A percentile compares a stretch with the other conserved stretches of the same genome.
Evolutionary conservation across 257 asterid genomes (phyloP).

Genomic region (Fraxinus cuspidata): DNA sequence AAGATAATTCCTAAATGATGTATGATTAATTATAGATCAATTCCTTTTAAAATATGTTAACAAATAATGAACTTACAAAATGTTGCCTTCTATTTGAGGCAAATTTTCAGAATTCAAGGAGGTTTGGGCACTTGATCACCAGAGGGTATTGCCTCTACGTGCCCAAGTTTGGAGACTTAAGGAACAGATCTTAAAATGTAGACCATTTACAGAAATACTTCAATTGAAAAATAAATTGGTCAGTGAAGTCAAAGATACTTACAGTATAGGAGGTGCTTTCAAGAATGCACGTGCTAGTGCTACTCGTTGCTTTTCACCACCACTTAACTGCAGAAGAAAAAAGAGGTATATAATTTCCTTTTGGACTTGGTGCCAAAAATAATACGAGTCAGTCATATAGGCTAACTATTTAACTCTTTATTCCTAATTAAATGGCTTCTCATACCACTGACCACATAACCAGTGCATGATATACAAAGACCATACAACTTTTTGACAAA

Average conservation of each 20-base stretch:
- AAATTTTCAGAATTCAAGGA: neutral
- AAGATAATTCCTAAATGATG: slow-evolving; percentile 18
- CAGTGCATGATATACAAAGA: slow-evolving; percentile 12
- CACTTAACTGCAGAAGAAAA: slow-evolving; percentile 78
- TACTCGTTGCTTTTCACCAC: slow-evolving; percentile 98
- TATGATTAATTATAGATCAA: neutral
- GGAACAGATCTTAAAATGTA: too few relatives aligned
- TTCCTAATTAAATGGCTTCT: slow-evolving; percentile 3
- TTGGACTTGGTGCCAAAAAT: slow-evolving; percentile 3
- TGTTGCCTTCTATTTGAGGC: neutral
- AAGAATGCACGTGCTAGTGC: slow-evolving; percentile 97
- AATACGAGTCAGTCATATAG: slow-evolving; percentile 17
- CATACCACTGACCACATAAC: neutral
- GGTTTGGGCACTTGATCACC: too few relatives aligned
- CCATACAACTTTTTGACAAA: slow-evolving; percentile 1
- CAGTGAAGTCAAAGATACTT: slow-evolving; percentile 36
- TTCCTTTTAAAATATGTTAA: neutral
- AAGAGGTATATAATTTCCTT: slow-evolving; percentile 15
- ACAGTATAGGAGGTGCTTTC: slow-evolving; percentile 92
- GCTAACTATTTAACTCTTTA: slow-evolving; percentile 11
- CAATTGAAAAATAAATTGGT: slow-evolving; percentile 2
- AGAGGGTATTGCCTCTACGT: too few relatives aligned
- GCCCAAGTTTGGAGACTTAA: too few relatives aligned
- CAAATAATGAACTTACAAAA: neutral
- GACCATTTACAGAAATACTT: neutral